phyloP scores from a whole-genome alignment of 106 monocot species.

The Agapanthus africanus region DNA sequence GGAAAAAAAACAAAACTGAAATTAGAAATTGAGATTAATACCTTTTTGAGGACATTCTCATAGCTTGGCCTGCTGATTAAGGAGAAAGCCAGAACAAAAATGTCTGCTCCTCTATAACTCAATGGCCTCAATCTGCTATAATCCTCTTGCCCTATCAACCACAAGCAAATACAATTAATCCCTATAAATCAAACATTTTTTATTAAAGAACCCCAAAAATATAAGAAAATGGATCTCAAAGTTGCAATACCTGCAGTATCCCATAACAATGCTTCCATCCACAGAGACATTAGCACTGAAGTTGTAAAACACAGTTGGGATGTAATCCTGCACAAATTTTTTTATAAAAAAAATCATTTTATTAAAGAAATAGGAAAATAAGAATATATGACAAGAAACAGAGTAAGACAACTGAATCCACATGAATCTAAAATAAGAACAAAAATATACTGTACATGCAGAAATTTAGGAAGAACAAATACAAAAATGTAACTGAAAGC shows the following conservation, averaged over 20 bases:
- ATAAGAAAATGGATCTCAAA: too few relatives aligned
- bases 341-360: not conserved
- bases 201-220: too few relatives aligned
- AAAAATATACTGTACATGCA: not conserved
- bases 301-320: conserved; percentile 56
- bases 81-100: conserved; percentile 43
- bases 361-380: not conserved
- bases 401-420: not conserved
- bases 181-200: not conserved
- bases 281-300: conserved; percentile 53
- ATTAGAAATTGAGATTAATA: conserved; percentile 1
- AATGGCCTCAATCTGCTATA: conserved; percentile 53
- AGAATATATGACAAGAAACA: not conserved
- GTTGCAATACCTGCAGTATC: conserved; percentile 37
- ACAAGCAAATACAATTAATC: not conserved
- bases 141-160: conserved; percentile 43
- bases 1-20: not conserved
- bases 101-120: conserved; percentile 44
- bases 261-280: conserved; percentile 51
- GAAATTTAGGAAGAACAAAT: too few relatives aligned
- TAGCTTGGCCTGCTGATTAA: conserved; percentile 41
- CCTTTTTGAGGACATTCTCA: conserved; percentile 49
- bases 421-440: not conserved
- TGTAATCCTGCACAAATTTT: conserved; percentile 28
- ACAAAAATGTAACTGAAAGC: too few relatives aligned